Evolutionary conservation across 2,329 filamentous ascomycete species (phyloP).

Genomic region (Ophiostoma fasciatum): DNA sequence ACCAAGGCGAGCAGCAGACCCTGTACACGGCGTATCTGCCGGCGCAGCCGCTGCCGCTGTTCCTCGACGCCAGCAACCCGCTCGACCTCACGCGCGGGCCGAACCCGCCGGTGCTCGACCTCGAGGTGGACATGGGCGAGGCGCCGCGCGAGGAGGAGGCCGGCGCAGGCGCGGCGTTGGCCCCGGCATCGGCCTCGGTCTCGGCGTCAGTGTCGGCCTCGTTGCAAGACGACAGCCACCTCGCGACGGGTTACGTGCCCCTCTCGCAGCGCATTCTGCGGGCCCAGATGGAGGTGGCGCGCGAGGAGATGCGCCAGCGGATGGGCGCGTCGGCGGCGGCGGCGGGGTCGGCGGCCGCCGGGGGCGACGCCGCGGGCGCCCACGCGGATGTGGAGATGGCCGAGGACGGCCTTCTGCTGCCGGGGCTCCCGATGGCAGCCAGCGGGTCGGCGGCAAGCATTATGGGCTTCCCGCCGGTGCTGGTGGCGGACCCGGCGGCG

Average conservation of each 20-base stretch:
- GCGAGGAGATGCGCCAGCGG: background rate
- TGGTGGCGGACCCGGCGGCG: conserved; percentile 1
- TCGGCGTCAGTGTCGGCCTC: background rate
- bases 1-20: background rate
- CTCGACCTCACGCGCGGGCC: too few species aligned
- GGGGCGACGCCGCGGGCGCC: background rate
- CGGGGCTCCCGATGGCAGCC: background rate
- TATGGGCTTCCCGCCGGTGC: too few species aligned
- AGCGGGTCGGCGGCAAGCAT: too few species aligned
- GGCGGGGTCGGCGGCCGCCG: background rate
- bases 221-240: background rate
- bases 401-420: too few species aligned
- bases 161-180: background rate
- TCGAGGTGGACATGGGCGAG: conserved; percentile 4
- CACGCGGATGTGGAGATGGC: conserved; percentile 1
- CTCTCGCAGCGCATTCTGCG: background rate
- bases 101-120: background rate
- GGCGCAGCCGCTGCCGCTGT: background rate
- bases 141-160: too few species aligned
- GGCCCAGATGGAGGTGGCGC: conserved; percentile 2
- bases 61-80: conserved; percentile 7
- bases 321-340: background rate
- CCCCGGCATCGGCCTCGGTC: background rate
- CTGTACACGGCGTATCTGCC: conserved; percentile 2
- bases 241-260: background rate